Base-by-base conservation (phyloP, 371 early-diverging fungal species). In the Syncephalastrum monosporum region DNA sequence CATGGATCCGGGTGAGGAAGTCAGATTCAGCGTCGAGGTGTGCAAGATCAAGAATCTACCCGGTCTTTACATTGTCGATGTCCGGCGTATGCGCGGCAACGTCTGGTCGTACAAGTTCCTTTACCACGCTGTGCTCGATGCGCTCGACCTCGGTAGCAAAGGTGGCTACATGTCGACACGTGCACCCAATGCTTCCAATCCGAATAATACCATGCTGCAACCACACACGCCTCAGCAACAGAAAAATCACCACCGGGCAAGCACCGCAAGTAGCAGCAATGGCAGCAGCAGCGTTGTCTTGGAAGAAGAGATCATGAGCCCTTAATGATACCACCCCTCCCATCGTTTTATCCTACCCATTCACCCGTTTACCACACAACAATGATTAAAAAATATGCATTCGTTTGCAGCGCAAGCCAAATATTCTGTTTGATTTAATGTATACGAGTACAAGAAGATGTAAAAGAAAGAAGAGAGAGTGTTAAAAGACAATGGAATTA, bases 21-120 rank as follows among this genome's bases (percentile, higher is more conserved):
- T 93, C 15, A 79, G 90, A n/a, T 88, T 96, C 72, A 84, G 88
- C 27, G 85, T 97, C 13, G 94, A 95, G 72, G 64, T 97, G 43
- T 93, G 95, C 75, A 86, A 84, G 60, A 88, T 97, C 69, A 91
- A 92, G 73, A 94, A 95, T 68, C 66, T 96, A 49, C 85, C 82
- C 27, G 92, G 91, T 17, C 82, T 95, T 19, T 92, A 90, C 72
- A 90, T 94, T 61, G 94, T 97, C 38, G 92, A 93, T 59, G 84
- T 97, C 65, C 87, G 93, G 60, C 85, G 97, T 48, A 76, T 91
- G 74, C 84, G 89, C 57, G 97, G 97, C 55, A 94, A 93, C 68
- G 83, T 91, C 41, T 97, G 96, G 97, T 82, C 86, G 1, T 97
- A 94, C 82, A 95, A 95, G 82, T 86, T 85, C 64, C 67, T 97